phyloP scores from a whole-genome alignment of 1,284 basidiomycete species.

The Somion occarium region DNA sequence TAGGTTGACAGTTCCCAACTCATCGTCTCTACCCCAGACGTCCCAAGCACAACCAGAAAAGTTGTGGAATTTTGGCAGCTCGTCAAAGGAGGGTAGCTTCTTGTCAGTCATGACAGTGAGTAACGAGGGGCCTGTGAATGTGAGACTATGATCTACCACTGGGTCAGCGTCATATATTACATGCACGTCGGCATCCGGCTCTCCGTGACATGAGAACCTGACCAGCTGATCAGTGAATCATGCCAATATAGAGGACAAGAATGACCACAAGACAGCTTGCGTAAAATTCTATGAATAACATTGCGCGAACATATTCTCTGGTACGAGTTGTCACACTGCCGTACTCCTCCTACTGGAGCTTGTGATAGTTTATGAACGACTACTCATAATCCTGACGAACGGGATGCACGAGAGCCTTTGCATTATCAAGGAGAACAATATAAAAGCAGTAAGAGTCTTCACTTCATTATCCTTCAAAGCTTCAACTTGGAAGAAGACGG shows the following conservation, averaged over 20 bases:
- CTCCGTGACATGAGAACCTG: neutral
- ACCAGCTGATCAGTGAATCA: neutral
- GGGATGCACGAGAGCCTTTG: constrained; percentile 86
- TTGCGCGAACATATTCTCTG: neutral
- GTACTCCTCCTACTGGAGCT: neutral
- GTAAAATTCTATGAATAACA: constrained; percentile 3
- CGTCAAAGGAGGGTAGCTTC: constrained; percentile 52
- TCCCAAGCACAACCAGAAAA: constrained; percentile 66
- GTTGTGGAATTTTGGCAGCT: constrained; percentile 54
- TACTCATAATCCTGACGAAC: constrained; percentile 69
- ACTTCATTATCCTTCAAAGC: constrained; percentile 89
- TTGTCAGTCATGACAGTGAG: constrained; percentile 5
- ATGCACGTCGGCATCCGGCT: neutral
- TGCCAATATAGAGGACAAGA: neutral
- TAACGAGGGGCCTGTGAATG: no score
- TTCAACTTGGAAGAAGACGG: constrained; percentile 69
- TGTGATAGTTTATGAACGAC: neutral
- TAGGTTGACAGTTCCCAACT: constrained; percentile 69
- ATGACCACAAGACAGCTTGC: neutral
- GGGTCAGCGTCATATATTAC: neutral
- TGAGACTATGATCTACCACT: neutral
- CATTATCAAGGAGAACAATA: constrained; percentile 90
- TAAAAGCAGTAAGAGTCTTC: constrained; percentile 78
- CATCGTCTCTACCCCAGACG: constrained; percentile 66
- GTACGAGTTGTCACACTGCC: constrained; percentile 1